A percentile compares a stretch with the other conserved stretches of the same genome.
Evolutionary conservation across 1,284 basidiomycete species (phyloP).

Genomic region (Ceratobasidium sp.): DNA sequence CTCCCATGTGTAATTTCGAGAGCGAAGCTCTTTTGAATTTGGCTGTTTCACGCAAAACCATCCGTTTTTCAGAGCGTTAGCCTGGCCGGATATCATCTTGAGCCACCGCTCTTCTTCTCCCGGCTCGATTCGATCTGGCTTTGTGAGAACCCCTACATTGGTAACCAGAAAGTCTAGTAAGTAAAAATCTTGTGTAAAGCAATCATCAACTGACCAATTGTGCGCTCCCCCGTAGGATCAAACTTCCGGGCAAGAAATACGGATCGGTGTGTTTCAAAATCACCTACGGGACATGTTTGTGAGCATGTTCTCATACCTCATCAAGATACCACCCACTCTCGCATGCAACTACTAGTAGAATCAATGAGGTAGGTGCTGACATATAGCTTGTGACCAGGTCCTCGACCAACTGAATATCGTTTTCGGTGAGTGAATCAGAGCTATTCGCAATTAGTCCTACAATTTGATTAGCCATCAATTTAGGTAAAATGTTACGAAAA

Average conservation of each 20-base stretch:
- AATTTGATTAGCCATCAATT: background rate
- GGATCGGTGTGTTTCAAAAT: constrained; percentile 82
- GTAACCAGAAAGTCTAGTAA: no score
- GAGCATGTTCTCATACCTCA: no score
- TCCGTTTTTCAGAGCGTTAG: constrained; percentile 70
- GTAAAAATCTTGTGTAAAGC: no score
- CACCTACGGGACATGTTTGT: constrained; percentile 62
- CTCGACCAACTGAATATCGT: constrained; percentile 74
- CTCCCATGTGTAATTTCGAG: constrained; percentile 68
- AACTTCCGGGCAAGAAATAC: constrained; percentile 68
- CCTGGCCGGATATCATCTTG: constrained; percentile 69
- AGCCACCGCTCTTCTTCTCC: constrained; percentile 77
- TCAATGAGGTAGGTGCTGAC: constrained; percentile 72
- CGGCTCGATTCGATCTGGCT: constrained; percentile 76
- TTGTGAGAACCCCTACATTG: constrained; percentile 79
- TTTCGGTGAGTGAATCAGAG: constrained; percentile 64
- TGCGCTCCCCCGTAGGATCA: constrained; percentile 73
- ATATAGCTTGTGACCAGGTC: constrained; percentile 73
- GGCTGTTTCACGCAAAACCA: constrained; percentile 85
- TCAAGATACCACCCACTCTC: constrained; percentile 67
- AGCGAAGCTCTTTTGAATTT: constrained; percentile 66
- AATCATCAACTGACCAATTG: constrained; percentile 68
- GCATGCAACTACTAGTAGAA: constrained; percentile 78
- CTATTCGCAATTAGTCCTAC: constrained; percentile 76
- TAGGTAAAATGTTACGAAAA: background rate